Base-by-base conservation (phyloP, 805 yeast species). In the Zygoascus tannicola region DNA sequence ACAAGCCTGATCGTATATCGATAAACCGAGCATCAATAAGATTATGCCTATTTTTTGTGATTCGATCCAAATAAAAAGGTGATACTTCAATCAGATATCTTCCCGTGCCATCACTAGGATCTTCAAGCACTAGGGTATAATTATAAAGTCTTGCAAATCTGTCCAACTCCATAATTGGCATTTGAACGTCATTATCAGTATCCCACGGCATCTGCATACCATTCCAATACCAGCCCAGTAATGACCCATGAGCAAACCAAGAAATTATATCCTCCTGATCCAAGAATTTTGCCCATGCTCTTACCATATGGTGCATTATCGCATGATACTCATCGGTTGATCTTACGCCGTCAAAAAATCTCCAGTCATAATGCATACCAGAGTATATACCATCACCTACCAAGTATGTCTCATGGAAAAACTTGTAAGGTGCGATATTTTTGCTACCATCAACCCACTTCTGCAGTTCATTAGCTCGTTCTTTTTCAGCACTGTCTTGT, bases 1-100 rank as follows among this genome's bases (percentile, higher is more conserved):
- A 79, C 8, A 70, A 56, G 7, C 85, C 85, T 1, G 80, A 71
- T 44, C 73, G 72, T 14, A 70, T 66, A 55, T 79, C 85, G 44
- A 79, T 74, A 54, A 79, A 75, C 48, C 82, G 67, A 5, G 78
- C 72, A 54, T 75, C 79, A 18, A 61, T 75, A 62, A 47, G 73
- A 68, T 48, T 76, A 12, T 8, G 12, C 56, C 12, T 67, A 63
- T 73, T 72, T 30, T 66, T 56, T 16, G 15, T 21, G 1, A 67
- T 67, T 38, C 80, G 68, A 52, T 74, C 71, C 45, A 73, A 63
- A 52, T 63, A 74, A 62, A 68, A 65, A 0, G 79, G 73, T 20
- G 69, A 63, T 4, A 75, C 68, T 50, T 75, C 80, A 33, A 75
- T 55, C 12, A 65, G 57, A 44, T 64, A 75, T 22, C 65, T 57